These are phyloP conservation scores for Saccharomyces hybrid DNA, from an alignment of 1,139 yeast species.

Conservation along the genomic window DNA sequence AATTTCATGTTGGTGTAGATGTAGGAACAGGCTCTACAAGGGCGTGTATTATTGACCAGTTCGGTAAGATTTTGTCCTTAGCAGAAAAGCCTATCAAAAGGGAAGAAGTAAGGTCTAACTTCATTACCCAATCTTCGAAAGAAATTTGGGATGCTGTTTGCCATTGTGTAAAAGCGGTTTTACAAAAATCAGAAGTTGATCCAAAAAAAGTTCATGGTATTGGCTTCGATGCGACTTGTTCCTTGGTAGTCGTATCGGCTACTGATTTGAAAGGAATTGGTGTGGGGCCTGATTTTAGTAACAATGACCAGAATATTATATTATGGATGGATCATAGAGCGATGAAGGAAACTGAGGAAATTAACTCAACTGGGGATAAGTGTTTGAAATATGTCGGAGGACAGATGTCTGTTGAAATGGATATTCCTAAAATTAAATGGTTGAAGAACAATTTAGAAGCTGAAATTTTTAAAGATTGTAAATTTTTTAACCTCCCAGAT, in stretches of 20 bases:
- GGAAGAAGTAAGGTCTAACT: constrained; percentile 63
- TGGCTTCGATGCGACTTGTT: constrained; percentile 97
- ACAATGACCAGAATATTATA: constrained; percentile 70
- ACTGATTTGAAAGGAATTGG: constrained; percentile 63
- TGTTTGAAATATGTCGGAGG: constrained; percentile 92
- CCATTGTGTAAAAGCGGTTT: constrained; percentile 65
- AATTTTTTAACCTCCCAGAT: constrained; percentile 90
- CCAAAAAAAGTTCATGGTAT: constrained; percentile 66
- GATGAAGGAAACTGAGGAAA: constrained; percentile 65
- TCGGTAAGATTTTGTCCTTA: constrained; percentile 75
- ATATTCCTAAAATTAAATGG: constrained; percentile 95
- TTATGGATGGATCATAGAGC: constrained; percentile 99
- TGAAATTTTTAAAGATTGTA: constrained; percentile 52
- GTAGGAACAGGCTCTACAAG: constrained; percentile 98
- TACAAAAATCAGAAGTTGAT: constrained; percentile 67
- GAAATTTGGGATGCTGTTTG: constrained; percentile 91
- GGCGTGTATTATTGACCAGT: constrained; percentile 80
- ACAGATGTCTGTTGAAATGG: constrained; percentile 96
- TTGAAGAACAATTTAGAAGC: constrained; percentile 76
- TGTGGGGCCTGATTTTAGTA: constrained; percentile 88
- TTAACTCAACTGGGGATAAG: constrained; percentile 73
- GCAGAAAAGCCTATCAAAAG: constrained; percentile 74
- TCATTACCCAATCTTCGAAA: constrained; percentile 78
- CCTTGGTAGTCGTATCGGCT: constrained; percentile 73
- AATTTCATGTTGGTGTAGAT: constrained; percentile 83